phyloP scores from a whole-genome alignment of 768 basidiomycete genomes.

The Suillus fuscotomentosus region DNA sequence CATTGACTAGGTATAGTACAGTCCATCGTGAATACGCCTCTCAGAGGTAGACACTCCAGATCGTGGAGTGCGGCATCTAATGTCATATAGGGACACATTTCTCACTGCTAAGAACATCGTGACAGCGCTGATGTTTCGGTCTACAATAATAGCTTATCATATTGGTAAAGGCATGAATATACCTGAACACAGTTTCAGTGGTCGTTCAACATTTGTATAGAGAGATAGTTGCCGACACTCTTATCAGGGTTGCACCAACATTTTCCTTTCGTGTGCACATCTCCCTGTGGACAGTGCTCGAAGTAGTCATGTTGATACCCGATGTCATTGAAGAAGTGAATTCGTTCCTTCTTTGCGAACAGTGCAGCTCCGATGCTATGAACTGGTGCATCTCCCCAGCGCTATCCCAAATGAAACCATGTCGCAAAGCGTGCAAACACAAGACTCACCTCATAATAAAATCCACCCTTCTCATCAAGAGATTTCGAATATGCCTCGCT shows the following conservation, averaged over 20 bases:
- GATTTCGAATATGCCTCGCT: constrained; percentile 79
- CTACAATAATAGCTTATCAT: constrained; percentile 57
- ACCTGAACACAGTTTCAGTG: constrained; percentile 40
- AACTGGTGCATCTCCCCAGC: constrained; percentile 87
- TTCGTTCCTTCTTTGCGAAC: constrained; percentile 68
- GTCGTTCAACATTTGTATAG: neutral
- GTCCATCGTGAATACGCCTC: too few species aligned
- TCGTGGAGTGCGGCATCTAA: neutral
- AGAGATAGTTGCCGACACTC: constrained; percentile 55
- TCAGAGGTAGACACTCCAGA: neutral
- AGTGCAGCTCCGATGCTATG: constrained; percentile 82
- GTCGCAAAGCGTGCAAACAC: neutral
- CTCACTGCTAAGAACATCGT: too few species aligned
- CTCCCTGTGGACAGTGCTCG: constrained; percentile 69
- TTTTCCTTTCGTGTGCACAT: constrained; percentile 53
- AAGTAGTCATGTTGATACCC: constrained; percentile 82
- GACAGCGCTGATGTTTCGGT: constrained; percentile 2
- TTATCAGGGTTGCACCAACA: constrained; percentile 74
- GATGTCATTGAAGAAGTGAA: constrained; percentile 84
- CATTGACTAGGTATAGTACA: neutral
- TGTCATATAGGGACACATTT: neutral
- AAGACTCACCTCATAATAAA: constrained; percentile 79
- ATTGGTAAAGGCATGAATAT: constrained; percentile 87
- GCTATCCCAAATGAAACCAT: constrained; percentile 31
- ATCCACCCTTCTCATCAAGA: constrained; percentile 80